Evolutionary conservation across 176 grass and related monocot genomes (phyloP).

Genomic region (Lolium perenne): DNA sequence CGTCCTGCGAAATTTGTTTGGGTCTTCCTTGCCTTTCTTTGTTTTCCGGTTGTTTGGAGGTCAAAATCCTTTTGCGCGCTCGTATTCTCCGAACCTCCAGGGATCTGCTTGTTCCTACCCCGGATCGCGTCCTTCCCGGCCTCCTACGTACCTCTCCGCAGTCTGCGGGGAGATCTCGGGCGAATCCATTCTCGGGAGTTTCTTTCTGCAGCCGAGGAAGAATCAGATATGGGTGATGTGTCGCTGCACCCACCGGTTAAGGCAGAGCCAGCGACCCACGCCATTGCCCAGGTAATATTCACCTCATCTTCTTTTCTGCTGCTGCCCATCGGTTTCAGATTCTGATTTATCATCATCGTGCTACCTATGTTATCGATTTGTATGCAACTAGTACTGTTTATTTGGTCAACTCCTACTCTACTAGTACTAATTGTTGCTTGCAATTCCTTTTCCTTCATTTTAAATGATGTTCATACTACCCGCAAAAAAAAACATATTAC

Average conservation of each 20-base stretch:
- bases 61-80: slow-evolving; percentile 6
- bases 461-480: too few relatives aligned
- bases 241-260: slow-evolving; percentile 44
- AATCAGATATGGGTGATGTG: slow-evolving; percentile 46
- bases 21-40: background rate
- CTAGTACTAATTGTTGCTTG: too few relatives aligned
- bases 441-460: too few relatives aligned
- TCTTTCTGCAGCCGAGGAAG: background rate
- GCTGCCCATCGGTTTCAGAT: background rate
- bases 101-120: background rate
- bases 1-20: background rate
- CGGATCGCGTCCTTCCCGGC: slow-evolving; percentile 19
- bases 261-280: slow-evolving; percentile 22
- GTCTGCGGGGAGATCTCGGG: background rate
- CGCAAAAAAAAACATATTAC: too few relatives aligned
- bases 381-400: too few relatives aligned
- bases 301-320: background rate
- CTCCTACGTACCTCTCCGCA: background rate
- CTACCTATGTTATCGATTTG: background rate
- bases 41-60: slow-evolving; percentile 29
- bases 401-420: too few relatives aligned
- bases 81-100: background rate
- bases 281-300: slow-evolving; percentile 38
- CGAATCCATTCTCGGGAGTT: slow-evolving; percentile 2
- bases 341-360: background rate